phyloP scores from a whole-genome alignment of 2,329 filamentous ascomycete genomes.

The Nigrograna mackinnonii region DNA sequence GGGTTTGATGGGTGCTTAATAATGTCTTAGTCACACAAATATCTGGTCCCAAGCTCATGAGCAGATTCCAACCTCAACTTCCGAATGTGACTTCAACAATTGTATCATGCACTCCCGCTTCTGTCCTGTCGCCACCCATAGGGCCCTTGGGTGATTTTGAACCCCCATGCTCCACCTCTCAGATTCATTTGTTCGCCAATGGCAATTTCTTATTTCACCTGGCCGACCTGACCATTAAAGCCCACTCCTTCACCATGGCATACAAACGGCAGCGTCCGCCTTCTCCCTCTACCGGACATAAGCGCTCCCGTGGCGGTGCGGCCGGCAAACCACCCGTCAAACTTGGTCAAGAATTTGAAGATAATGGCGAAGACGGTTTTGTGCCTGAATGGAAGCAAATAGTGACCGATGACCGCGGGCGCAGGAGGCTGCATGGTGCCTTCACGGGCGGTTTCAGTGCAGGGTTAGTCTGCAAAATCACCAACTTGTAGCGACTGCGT shows the following conservation, averaged over 20 bases:
- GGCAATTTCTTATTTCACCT: too few relatives aligned
- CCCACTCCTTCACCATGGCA: constrained; percentile 25
- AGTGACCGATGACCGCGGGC: constrained; percentile 87
- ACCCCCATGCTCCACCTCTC: too few relatives aligned
- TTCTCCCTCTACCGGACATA: constrained; percentile 58
- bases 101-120: too few relatives aligned
- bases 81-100: too few relatives aligned
- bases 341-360: constrained; percentile 75
- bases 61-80: too few relatives aligned
- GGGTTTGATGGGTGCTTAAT: too few relatives aligned
- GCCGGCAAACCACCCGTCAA: constrained; percentile 21
- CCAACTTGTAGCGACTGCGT: constrained; percentile 13
- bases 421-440: constrained; percentile 90
- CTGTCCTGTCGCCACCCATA: too few relatives aligned
- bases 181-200: too few relatives aligned
- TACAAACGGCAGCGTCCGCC: constrained; percentile 35
- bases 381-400: constrained; percentile 98
- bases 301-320: constrained; percentile 70
- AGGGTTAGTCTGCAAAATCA: constrained; percentile 63
- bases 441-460: constrained; percentile 97
- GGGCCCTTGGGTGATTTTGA: too few relatives aligned
- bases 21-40: too few relatives aligned
- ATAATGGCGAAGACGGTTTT: constrained; percentile 88
- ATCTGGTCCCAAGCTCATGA: too few relatives aligned
- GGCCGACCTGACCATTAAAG: too few relatives aligned